These are phyloP conservation scores for Glaciozyma martinii DNA, from an alignment of 768 basidiomycete species.

Conservation along the genomic window DNA sequence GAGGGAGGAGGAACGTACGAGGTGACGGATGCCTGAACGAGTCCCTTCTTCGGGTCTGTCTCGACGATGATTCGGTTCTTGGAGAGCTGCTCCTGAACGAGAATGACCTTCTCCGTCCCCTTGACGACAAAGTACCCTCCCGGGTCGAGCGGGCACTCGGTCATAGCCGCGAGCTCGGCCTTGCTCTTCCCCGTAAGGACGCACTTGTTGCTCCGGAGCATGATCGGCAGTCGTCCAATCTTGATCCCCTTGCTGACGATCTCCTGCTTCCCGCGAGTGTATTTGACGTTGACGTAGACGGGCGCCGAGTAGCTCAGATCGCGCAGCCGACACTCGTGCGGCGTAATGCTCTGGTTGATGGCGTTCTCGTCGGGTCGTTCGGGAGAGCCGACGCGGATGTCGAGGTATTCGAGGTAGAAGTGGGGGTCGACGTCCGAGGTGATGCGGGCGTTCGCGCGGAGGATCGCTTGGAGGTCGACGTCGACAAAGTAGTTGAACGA, in stretches of 20 bases:
- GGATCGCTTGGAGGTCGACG: constrained; percentile 91
- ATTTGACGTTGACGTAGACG: constrained; percentile 87
- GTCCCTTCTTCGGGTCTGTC: constrained; percentile 74
- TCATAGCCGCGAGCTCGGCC: constrained; percentile 81
- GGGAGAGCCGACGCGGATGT: constrained; percentile 87
- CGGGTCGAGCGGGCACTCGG: constrained; percentile 93
- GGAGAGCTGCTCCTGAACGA: constrained; percentile 96
- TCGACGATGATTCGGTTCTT: constrained; percentile 99
- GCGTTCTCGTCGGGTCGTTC: constrained; percentile 74
- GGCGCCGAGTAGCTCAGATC: constrained; percentile 92
- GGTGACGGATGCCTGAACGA: constrained; percentile 87
- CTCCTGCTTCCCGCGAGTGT: constrained; percentile 81
- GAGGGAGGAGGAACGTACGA: constrained; percentile 54
- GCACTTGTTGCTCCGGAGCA: constrained; percentile 93
- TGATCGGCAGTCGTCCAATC: constrained; percentile 88
- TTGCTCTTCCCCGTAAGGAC: constrained; percentile 69
- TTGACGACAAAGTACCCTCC: constrained; percentile 99
- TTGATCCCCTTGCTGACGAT: constrained; percentile 72
- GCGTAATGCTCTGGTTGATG: constrained; percentile 74
- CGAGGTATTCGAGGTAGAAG: constrained; percentile 92
- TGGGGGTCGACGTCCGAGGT: constrained; percentile 89
- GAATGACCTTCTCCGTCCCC: constrained; percentile 97
- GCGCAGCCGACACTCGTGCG: constrained; percentile 91
- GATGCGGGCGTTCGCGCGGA: constrained; percentile 84
- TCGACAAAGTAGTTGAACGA: constrained; percentile 99